A percentile compares a stretch with the other conserved stretches of the same genome.
These are phyloP conservation scores for Stramenopiles sp. DNA, from an alignment of 352 stramenopile species.

Conservation along the genomic window DNA sequence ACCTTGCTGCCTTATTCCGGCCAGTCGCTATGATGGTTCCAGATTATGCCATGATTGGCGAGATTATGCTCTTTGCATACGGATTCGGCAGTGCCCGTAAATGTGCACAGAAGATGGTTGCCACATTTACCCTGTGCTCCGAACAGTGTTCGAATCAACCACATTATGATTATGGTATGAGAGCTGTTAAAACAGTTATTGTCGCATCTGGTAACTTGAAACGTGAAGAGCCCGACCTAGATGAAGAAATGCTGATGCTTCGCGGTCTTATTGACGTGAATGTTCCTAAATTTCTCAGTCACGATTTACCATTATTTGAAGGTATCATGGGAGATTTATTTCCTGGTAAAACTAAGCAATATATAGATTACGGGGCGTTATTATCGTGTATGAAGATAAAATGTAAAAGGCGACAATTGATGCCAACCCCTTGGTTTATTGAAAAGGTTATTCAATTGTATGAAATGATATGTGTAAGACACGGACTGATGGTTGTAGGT, in stretches of 20 bases:
- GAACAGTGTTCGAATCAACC: constrained; percentile 66
- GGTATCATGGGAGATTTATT: constrained; percentile 73
- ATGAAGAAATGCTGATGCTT: constrained; percentile 57
- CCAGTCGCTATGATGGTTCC: constrained; percentile 85
- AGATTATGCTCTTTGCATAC: constrained; percentile 82
- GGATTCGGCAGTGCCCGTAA: constrained; percentile 59
- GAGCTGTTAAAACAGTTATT: constrained; percentile 71
- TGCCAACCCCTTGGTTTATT: constrained; percentile 53
- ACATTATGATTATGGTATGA: constrained; percentile 83
- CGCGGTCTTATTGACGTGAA: constrained; percentile 67
- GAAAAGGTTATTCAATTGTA: constrained; percentile 66
- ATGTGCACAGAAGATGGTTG: constrained; percentile 71
- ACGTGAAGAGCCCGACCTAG: constrained; percentile 44
- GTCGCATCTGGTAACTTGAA: constrained; percentile 70
- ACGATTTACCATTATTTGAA: constrained; percentile 64
- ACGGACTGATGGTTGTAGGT: constrained; percentile 69
- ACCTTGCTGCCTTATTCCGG: constrained; percentile 59
- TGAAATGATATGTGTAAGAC: constrained; percentile 61
- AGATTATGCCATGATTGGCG: constrained; percentile 66
- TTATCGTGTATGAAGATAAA: constrained; percentile 34
- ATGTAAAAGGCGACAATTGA: constrained; percentile 34
- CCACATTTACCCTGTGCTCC: constrained; percentile 67
- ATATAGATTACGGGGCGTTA: constrained; percentile 44
- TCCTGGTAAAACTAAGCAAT: constrained; percentile 36
- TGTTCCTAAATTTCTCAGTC: constrained; percentile 64